phyloP scores from a whole-genome alignment of 805 yeast species.

The Tetrapisispora arboricola region DNA sequence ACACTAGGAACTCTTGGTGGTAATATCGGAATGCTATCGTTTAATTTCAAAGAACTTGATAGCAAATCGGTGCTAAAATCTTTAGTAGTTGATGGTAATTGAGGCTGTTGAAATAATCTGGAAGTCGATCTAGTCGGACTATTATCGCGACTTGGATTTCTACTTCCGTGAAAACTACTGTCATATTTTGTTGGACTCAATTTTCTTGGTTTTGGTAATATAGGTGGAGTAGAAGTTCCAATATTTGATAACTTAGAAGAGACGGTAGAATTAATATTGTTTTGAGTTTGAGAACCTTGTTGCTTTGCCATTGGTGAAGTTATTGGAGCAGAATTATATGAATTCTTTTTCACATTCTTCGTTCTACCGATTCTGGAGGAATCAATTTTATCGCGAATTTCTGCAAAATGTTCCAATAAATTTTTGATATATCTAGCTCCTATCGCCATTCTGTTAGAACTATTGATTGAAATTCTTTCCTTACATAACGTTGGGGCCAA shows the following conservation, averaged over 20 bases:
- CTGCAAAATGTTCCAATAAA: constrained; percentile 41
- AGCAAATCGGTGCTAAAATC: not conserved
- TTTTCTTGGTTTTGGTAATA: constrained; percentile 21
- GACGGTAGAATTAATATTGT: not conserved
- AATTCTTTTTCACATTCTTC: not conserved
- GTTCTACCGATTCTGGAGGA: constrained; percentile 3
- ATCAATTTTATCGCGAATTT: constrained; percentile 18
- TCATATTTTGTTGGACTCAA: constrained; percentile 17
- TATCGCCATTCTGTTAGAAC: constrained; percentile 39
- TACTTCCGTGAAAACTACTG: not conserved
- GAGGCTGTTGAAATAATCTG: constrained; percentile 2
- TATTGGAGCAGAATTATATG: constrained; percentile 1
- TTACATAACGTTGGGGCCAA: constrained; percentile 50
- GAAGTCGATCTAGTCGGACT: constrained; percentile 7
- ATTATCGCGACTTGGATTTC: constrained; percentile 6
- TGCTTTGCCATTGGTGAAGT: constrained; percentile 5
- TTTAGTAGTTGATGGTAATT: constrained; percentile 5
- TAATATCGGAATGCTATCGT: constrained; percentile 4
- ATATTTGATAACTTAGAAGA: not conserved
- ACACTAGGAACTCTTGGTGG: constrained; percentile 9
- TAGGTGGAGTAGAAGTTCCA: constrained; percentile 9
- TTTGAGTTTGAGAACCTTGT: not conserved
- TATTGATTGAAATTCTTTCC: constrained; percentile 33
- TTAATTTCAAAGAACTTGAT: constrained; percentile 4
- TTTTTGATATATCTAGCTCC: constrained; percentile 46